Conservation (phyloP, 148 eudicot genomes). For the Rhododendron griersonianum region DNA sequence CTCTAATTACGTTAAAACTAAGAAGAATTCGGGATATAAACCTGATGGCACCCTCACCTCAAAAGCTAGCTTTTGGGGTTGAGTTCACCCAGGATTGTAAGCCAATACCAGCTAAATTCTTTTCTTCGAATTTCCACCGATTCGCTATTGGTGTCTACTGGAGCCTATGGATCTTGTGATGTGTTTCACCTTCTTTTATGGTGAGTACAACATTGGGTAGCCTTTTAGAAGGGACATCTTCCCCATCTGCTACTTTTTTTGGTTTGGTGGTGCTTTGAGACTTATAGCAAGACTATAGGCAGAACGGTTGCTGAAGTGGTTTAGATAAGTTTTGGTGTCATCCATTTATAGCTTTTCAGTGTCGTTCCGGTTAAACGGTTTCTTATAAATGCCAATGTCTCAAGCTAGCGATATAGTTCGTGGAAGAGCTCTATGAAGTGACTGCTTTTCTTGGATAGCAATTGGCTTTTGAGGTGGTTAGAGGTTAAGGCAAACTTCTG, state of each 20-base stretch:
- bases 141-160: not conserved
- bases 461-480: not conserved
- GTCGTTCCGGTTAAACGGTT: not conserved
- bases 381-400: not conserved
- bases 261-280: not conserved
- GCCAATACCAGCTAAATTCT: not conserved
- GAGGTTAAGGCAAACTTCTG: not conserved
- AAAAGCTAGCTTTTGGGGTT: not conserved
- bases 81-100: not conserved
- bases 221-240: not conserved
- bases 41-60: not conserved
- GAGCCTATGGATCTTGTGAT: not conserved
- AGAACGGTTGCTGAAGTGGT: not conserved
- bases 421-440: not conserved
- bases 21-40: not conserved
- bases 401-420: not conserved
- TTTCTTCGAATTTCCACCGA: not conserved
- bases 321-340: not conserved
- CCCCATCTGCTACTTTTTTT: not conserved
- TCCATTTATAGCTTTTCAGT: not conserved
- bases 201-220: not conserved
- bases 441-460: not conserved
- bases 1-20: not conserved
- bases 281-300: not conserved
- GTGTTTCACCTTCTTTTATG: not conserved